These are phyloP conservation scores for Yamadazyma conglobata DNA, from an alignment of 1,139 yeast genomes.

Conservation along the genomic window DNA sequence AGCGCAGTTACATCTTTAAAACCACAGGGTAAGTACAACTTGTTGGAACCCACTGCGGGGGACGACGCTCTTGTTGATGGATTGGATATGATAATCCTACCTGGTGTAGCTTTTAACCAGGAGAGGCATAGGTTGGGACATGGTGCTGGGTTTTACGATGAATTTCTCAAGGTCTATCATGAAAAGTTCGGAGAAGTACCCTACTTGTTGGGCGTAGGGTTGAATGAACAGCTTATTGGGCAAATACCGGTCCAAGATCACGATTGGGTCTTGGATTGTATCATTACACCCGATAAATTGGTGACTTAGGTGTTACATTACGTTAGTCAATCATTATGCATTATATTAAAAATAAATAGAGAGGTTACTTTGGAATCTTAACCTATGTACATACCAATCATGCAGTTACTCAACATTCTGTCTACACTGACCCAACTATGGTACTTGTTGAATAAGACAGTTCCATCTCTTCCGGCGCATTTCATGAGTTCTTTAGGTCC, in stretches of 20 bases:
- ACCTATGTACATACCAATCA: conserved; percentile 54
- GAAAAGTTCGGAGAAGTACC: conserved; percentile 34
- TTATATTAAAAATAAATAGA: conserved; percentile 3
- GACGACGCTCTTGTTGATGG: conserved; percentile 33
- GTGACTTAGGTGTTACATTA: neutral
- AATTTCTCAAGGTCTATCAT: conserved; percentile 56
- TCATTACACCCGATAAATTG: conserved; percentile 33
- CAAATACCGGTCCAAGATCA: conserved; percentile 65
- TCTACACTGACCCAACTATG: conserved; percentile 92
- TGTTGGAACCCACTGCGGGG: conserved; percentile 62
- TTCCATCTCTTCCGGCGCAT: conserved; percentile 84
- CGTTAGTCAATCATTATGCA: conserved; percentile 1
- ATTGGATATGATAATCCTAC: conserved; percentile 72
- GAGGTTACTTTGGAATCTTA: conserved; percentile 4
- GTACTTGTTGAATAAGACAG: conserved; percentile 70
- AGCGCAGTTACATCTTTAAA: conserved; percentile 42
- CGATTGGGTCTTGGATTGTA: conserved; percentile 62
- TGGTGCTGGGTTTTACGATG: conserved; percentile 93
- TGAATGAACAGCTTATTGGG: conserved; percentile 62
- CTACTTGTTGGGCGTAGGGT: conserved; percentile 62
- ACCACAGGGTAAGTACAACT: conserved; percentile 67
- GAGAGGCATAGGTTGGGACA: conserved; percentile 71
- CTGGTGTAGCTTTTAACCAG: conserved; percentile 77
- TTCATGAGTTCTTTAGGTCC: conserved; percentile 76
- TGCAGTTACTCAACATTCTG: conserved; percentile 71